Percentiles rank a stretch among this genome's conserved stretches.
Conservation (phyloP, 805 yeast species). For the Pichia nanzhaoensis region DNA sequence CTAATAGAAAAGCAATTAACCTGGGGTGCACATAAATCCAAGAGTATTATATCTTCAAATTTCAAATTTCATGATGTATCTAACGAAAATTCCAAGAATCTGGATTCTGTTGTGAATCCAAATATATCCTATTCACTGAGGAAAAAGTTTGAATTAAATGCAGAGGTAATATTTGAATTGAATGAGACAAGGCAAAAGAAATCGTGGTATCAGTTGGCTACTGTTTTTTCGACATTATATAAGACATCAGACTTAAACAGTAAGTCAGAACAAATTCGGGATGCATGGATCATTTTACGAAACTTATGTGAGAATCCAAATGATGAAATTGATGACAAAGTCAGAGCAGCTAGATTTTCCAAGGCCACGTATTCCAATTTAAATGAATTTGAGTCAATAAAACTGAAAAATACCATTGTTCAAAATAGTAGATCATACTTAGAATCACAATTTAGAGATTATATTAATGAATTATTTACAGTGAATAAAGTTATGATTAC, state of each 20-base stretch:
- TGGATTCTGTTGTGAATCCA: slow-evolving; percentile 23
- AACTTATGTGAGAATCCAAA: slow-evolving; percentile 35
- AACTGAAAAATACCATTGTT: slow-evolving; percentile 41
- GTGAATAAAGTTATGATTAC: slow-evolving; percentile 25
- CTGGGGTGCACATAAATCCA: slow-evolving; percentile 26
- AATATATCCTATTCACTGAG: slow-evolving; percentile 34
- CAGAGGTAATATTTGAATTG: slow-evolving; percentile 60
- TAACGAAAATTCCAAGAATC: slow-evolving; percentile 12
- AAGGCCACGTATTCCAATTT: slow-evolving; percentile 24
- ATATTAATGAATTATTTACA: slow-evolving; percentile 59
- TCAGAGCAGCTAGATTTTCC: slow-evolving; percentile 29
- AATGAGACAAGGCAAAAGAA: slow-evolving; percentile 59
- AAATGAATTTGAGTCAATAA: slow-evolving; percentile 28
- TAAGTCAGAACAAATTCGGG: slow-evolving; percentile 64
- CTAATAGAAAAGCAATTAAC: slow-evolving; percentile 20
- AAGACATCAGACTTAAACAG: slow-evolving; percentile 47
- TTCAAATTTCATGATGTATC: slow-evolving; percentile 27
- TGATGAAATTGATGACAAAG: slow-evolving; percentile 30
- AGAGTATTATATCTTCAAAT: slow-evolving; percentile 25
- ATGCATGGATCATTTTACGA: slow-evolving; percentile 64
- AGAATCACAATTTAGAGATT: slow-evolving; percentile 71
- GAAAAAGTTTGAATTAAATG: slow-evolving; percentile 65
- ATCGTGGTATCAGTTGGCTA: slow-evolving; percentile 48
- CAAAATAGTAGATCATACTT: slow-evolving; percentile 52
- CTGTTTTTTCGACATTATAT: slow-evolving; percentile 55